These are phyloP conservation scores for Cercospora beticola DNA, from an alignment of 2,329 filamentous ascomycete species.

Conservation along the genomic window DNA sequence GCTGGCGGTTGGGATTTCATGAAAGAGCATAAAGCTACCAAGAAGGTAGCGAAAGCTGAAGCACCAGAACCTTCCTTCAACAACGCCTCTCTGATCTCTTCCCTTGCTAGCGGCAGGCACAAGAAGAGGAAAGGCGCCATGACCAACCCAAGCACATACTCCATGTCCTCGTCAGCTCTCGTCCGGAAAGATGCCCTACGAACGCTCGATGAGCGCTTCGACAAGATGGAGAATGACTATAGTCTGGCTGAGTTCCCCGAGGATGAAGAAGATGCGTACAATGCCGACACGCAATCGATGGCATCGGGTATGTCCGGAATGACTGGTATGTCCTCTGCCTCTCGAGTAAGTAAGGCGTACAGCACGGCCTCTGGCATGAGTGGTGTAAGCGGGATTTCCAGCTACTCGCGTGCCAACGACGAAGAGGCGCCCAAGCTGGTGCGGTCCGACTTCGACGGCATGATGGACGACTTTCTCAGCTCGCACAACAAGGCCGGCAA, in stretches of 20 bases:
- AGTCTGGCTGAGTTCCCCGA: slow-evolving; percentile 45
- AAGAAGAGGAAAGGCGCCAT: slow-evolving; percentile 96
- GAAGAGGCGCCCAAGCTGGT: slow-evolving; percentile 53
- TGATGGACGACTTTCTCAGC: slow-evolving; percentile 90
- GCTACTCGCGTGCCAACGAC: slow-evolving; percentile 38
- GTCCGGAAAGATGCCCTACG: slow-evolving; percentile 84
- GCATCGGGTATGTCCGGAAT: slow-evolving; percentile 51
- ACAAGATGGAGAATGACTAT: slow-evolving; percentile 82
- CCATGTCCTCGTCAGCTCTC: slow-evolving; percentile 86
- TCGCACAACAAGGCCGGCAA: slow-evolving; percentile 70
- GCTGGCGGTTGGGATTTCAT: slow-evolving; percentile 89
- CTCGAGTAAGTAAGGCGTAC: slow-evolving; percentile 41
- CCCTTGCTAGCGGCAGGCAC: slow-evolving; percentile 70
- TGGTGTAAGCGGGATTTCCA: slow-evolving; percentile 40
- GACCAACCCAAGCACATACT: slow-evolving; percentile 83
- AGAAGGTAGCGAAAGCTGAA: slow-evolving; percentile 47
- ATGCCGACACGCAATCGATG: slow-evolving; percentile 46
- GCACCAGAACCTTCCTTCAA: slow-evolving; percentile 59
- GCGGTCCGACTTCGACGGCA: slow-evolving; percentile 77
- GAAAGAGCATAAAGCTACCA: slow-evolving; percentile 74
- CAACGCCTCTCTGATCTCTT: slow-evolving; percentile 69
- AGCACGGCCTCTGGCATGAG: slow-evolving; percentile 40
- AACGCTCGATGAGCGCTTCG: slow-evolving; percentile 85
- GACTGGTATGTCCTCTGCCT: slow-evolving; percentile 50
- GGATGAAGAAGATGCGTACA: slow-evolving; percentile 32